phyloP scores from a whole-genome alignment of 106 monocot species.

The Agapanthus africanus region DNA sequence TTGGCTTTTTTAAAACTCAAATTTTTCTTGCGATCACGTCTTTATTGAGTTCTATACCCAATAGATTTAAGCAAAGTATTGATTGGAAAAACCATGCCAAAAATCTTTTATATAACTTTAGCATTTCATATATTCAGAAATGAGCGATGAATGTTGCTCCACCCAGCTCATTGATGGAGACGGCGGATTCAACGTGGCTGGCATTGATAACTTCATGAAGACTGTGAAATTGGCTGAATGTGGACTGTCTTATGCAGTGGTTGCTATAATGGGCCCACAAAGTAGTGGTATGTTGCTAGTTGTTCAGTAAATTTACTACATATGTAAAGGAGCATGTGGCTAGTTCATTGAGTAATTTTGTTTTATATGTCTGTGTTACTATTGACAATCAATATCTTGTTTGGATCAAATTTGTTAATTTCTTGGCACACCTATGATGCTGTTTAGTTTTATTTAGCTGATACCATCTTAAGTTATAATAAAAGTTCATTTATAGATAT shows the following conservation, averaged over 20 bases:
- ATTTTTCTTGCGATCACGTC: background rate
- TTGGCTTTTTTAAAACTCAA: background rate
- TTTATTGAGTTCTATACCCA: background rate
- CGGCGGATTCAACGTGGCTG: constrained; percentile 46
- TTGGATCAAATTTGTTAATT: background rate
- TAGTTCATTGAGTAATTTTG: background rate
- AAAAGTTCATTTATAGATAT: background rate
- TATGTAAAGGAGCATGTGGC: background rate
- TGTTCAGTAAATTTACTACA: constrained; percentile 1
- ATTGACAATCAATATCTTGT: background rate
- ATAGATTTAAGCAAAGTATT: background rate
- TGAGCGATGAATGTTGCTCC: constrained; percentile 41
- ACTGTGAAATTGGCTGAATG: constrained; percentile 50
- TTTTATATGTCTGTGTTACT: background rate
- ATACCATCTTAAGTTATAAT: background rate
- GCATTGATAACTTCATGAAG: constrained; percentile 40
- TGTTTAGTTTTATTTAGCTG: background rate
- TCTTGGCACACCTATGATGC: background rate
- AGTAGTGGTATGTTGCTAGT: constrained; percentile 54
- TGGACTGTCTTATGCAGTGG: constrained; percentile 71
- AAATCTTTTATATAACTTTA: background rate
- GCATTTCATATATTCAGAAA: constrained; percentile 32
- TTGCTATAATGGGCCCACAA: constrained; percentile 85
- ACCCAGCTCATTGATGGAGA: constrained; percentile 64
- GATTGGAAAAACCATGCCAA: background rate